phyloP scores from a whole-genome alignment of 257 asterid species.

The Paraleonurus japonicus region DNA sequence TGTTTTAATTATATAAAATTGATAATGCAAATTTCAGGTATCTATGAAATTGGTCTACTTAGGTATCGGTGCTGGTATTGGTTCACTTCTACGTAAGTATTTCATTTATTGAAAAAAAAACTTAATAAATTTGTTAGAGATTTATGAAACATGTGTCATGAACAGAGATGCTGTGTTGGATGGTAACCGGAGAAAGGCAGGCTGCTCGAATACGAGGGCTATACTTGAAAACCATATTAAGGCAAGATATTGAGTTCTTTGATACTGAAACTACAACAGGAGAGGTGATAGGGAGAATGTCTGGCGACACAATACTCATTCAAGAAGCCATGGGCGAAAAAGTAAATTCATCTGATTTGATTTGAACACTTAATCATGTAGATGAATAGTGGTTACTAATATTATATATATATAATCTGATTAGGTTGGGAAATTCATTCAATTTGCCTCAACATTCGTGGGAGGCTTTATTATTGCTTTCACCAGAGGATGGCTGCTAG shows the following conservation, averaged over 20 bases:
- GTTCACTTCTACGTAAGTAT: constrained; percentile 62
- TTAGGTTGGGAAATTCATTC: constrained; percentile 58
- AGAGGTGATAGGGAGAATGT: constrained; percentile 60
- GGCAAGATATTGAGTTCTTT: constrained; percentile 66
- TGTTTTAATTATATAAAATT: too few relatives aligned
- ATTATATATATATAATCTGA: not conserved
- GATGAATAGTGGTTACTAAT: not conserved
- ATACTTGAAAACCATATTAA: constrained; percentile 51
- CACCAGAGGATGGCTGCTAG: constrained; percentile 49
- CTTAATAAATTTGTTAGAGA: not conserved
- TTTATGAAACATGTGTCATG: not conserved
- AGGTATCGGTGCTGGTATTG: constrained; percentile 57
- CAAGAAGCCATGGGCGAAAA: constrained; percentile 93
- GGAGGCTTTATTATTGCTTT: constrained; percentile 50
- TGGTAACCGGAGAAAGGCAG: constrained; percentile 68
- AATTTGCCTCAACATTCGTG: constrained; percentile 36
- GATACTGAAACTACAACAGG: constrained; percentile 69
- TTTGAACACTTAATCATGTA: not conserved
- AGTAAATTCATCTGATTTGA: constrained; percentile 27
- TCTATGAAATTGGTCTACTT: constrained; percentile 55
- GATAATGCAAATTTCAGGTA: constrained; percentile 36
- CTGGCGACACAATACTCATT: constrained; percentile 65
- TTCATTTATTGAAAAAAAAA: not conserved
- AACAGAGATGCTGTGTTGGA: constrained; percentile 71
- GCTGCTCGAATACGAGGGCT: constrained; percentile 56